A percentile compares a stretch with the other conserved stretches of the same genome.
phyloP scores from a whole-genome alignment of 176 grass and related monocot species.

The Oryza rufipogon region DNA sequence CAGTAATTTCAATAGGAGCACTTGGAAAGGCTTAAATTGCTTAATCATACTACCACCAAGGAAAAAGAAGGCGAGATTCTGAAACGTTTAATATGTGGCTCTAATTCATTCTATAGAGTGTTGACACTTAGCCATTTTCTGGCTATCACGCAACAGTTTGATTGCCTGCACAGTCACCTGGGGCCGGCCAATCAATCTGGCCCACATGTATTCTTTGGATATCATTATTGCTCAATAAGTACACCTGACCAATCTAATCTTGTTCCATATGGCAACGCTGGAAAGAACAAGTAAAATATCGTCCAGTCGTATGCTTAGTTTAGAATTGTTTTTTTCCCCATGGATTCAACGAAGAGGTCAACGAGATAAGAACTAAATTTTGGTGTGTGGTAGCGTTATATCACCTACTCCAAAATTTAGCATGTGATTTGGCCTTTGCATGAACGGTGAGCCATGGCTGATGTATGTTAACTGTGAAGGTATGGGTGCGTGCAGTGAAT shows the following conservation, averaged over 20 bases:
- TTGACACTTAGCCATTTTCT: too few species aligned
- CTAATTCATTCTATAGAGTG: neutral
- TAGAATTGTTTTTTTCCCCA: neutral
- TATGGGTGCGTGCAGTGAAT: neutral
- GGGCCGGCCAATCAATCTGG: constrained; percentile 27
- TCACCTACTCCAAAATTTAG: neutral
- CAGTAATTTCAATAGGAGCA: neutral
- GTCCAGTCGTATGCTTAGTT: neutral
- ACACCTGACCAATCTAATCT: neutral
- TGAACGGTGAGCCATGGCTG: neutral
- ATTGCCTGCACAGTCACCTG: constrained; percentile 22
- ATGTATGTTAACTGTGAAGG: neutral
- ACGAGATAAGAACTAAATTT: neutral
- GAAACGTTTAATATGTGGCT: constrained; percentile 30
- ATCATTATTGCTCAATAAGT: constrained; percentile 26
- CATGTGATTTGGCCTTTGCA: neutral
- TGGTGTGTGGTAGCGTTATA: neutral
- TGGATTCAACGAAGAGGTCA: neutral
- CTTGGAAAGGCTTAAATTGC: neutral
- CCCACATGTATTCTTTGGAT: constrained; percentile 1
- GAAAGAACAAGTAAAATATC: neutral
- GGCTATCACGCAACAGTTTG: neutral
- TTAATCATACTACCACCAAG: constrained; percentile 21
- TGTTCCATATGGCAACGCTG: constrained; percentile 19
- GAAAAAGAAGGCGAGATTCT: constrained; percentile 8